A percentile compares a stretch with the other conserved stretches of the same genome.
These are phyloP conservation scores for Sordariomycetes sp. DNA, from an alignment of 2,329 filamentous ascomycete species.

Conservation along the genomic window DNA sequence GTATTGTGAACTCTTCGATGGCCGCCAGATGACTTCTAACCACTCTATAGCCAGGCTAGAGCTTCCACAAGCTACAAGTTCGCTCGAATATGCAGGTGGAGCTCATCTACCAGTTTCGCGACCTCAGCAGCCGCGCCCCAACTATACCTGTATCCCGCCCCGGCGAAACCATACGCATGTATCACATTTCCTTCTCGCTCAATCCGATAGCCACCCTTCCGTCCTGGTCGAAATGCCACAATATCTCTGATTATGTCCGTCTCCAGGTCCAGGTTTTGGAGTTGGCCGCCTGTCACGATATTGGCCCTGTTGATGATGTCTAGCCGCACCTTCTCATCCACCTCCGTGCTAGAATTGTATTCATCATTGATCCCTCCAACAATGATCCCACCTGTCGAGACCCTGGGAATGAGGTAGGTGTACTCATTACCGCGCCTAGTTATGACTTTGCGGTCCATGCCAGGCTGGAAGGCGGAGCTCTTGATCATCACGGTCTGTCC, in stretches of 20 bases:
- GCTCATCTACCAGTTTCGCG: not conserved
- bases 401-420: not conserved
- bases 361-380: not conserved
- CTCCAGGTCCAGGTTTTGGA: not conserved
- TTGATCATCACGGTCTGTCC: not conserved
- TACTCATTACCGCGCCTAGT: not conserved
- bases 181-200: not conserved
- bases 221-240: not conserved
- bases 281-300: not conserved
- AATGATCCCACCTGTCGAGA: not conserved
- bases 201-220: not conserved
- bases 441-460: not conserved
- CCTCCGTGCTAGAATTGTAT: not conserved
- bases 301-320: not conserved
- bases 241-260: not conserved
- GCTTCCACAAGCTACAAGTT: not conserved
- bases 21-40: not conserved
- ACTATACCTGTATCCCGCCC: not conserved
- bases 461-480: not conserved
- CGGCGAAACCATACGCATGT: not conserved
- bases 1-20: not conserved
- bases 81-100: not conserved
- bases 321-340: not conserved
- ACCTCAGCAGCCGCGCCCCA: not conserved
- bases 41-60: not conserved